Percentiles rank a stretch among this genome's conserved stretches.
These are phyloP conservation scores for Acorus gramineus DNA, from an alignment of 106 monocot species.

Conservation along the genomic window DNA sequence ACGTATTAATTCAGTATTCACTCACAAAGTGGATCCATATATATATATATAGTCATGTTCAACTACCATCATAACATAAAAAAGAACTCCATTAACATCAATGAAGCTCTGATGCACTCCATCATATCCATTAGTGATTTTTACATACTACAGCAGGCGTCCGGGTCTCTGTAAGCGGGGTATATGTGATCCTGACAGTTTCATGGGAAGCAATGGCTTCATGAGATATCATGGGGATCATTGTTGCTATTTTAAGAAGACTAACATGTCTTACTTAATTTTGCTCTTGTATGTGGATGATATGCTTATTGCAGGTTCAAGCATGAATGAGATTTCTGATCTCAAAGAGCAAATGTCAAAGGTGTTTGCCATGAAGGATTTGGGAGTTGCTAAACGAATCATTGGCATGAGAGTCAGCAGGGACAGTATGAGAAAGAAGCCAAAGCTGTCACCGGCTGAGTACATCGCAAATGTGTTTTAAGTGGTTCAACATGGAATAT, in stretches of 20 bases:
- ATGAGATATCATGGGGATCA: not conserved
- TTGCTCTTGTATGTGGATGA: constrained; percentile 9
- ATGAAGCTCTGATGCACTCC: too few relatives aligned
- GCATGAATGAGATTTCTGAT: not conserved
- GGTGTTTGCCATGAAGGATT: constrained; percentile 7
- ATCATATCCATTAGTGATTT: too few relatives aligned
- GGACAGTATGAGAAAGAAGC: too few relatives aligned
- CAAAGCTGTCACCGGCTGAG: not conserved
- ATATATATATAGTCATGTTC: too few relatives aligned
- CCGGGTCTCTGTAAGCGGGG: too few relatives aligned
- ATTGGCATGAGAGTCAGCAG: not conserved
- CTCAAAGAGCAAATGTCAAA: not conserved
- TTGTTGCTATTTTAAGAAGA: not conserved
- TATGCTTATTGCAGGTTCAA: constrained; percentile 2
- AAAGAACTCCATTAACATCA: too few relatives aligned
- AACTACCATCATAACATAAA: too few relatives aligned
- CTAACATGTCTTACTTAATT: not conserved
- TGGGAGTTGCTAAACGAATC: not conserved
- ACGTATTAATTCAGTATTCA: too few relatives aligned
- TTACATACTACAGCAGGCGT: too few relatives aligned
- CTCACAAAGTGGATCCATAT: too few relatives aligned
- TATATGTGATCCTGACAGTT: too few relatives aligned
- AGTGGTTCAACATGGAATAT: not conserved
- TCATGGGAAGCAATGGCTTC: not conserved
- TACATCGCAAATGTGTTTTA: not conserved